These are phyloP conservation scores for Globisporangium irregulare DNA, from an alignment of 352 stramenopile species.

Conservation along the genomic window DNA sequence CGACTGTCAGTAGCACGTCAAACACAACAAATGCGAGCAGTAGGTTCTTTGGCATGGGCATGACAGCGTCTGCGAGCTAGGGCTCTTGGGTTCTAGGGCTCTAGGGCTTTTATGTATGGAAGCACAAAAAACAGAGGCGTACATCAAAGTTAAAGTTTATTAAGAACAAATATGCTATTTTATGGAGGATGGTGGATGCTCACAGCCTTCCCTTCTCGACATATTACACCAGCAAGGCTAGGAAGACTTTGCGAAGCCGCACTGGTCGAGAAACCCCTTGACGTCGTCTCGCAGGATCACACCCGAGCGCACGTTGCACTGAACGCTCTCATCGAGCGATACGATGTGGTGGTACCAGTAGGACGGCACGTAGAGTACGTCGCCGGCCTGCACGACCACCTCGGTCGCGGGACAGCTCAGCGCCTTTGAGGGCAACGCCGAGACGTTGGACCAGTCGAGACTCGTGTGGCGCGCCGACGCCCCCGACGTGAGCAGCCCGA, in stretches of 20 bases:
- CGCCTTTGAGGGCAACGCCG: slow-evolving; percentile 22
- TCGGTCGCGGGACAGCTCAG: slow-evolving; percentile 78
- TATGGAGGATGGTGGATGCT: no score
- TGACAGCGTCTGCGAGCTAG: slow-evolving; percentile 48
- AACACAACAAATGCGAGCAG: slow-evolving; percentile 18
- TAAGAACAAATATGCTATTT: background rate
- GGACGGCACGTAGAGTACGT: slow-evolving; percentile 94
- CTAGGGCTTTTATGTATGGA: no score
- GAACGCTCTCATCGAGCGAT: slow-evolving; percentile 91
- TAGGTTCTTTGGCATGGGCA: slow-evolving; percentile 50
- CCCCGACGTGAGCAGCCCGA: slow-evolving; percentile 65
- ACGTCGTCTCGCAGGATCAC: slow-evolving; percentile 32
- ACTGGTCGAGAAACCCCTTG: slow-evolving; percentile 34
- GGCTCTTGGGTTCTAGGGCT: no score
- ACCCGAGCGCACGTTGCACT: slow-evolving; percentile 92
- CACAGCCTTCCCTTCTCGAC: no score
- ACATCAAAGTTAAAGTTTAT: background rate
- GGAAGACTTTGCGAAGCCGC: slow-evolving; percentile 25
- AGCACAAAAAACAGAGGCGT: background rate
- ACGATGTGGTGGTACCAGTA: slow-evolving; percentile 97
- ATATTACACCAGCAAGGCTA: background rate
- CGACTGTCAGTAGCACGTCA: slow-evolving; percentile 8
- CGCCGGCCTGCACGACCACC: slow-evolving; percentile 88
- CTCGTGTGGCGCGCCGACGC: slow-evolving; percentile 89
- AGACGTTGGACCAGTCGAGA: slow-evolving; percentile 88